Base-by-base conservation (phyloP, 331 rosid species). In the Prunus yedoensis region DNA sequence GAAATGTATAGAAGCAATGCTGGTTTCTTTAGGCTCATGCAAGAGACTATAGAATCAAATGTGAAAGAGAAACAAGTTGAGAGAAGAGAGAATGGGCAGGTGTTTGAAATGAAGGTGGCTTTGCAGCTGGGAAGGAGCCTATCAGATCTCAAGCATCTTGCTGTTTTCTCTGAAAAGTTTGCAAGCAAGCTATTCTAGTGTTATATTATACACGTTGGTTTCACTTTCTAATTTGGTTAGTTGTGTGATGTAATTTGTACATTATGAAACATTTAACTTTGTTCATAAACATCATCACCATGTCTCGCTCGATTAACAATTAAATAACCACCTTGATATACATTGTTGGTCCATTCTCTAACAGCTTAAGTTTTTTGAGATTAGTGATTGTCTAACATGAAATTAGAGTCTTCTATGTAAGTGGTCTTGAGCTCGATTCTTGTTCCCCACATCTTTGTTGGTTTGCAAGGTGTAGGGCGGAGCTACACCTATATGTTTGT, bases 1-100 rank as follows among this genome's bases (percentile, higher is more conserved):
- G 98, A 94, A 64, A 86, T 91, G 97, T 90, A 91, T 27, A 84
- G 96, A n/a, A 83, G 32, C 75, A 72, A 83, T 23, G 96, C 93
- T 2, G 98, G 98, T 8, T 86, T 86, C 43, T 94, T 94, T 49
- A 66, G 77, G 75, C 79, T 73, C 18, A 53, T 94, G 66, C 89
- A 81, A 59, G 84, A 85, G 72, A 71, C 74, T 0, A 83, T 85
- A 7, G 81, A 69, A 59, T 68, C 81, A 9, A 83, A 56, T 17
- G 25, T 87, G 72, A 73, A 70, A 25, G 83, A 73, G 71, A 68
- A 54, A 78, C 82, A 84, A 25, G 73, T 76, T 21, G 73, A 41
- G 60, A 81, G 59, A 67, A 85, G 86, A 78, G 87, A 85, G 56
- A 72, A 87, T 30, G 91, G 89, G 14, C 59, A 83, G 4, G 70